Base-by-base conservation (phyloP, 495 filamentous ascomycete species). In the Saxophila tyrrhenica region DNA sequence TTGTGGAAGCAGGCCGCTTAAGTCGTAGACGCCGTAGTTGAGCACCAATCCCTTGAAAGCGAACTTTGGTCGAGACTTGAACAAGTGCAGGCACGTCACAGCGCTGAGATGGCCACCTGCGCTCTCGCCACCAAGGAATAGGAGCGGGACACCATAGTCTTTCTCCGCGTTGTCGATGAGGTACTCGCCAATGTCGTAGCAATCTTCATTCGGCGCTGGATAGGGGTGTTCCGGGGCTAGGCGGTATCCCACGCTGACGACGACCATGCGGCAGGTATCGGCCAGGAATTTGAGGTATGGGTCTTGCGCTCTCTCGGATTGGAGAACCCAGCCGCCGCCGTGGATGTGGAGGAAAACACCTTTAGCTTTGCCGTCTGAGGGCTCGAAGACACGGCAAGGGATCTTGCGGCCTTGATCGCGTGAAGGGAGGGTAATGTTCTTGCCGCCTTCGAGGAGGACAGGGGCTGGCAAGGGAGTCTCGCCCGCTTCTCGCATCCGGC, bases 141-240 rank as follows among this genome's bases (percentile, higher is more conserved):
- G 58, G 16, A 76, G 39, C 19, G 67, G 64, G 10, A 59, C 72
- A 16, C 70, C 71, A 58, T 69, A 74, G 42, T 72, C 60, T 42
- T 58, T 61, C 35, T 65, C 56, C 21, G 69, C 64, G 51, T 78
- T 67, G 43, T 78, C 70, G 48, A 76, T 67, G 2, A 79, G 63
- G 58, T 72, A 78, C 54, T 74, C 72, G 25, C 71, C 75, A 11
- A 65, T 74, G 64, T 79, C 78, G 49, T 68, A 69, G 65, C 74
- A 75, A 62, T 83, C 80, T 46, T 81, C 66, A 3, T 68, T 58
- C 0, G 65, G 70, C 16, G 68, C 69, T 0, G 80, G 80, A 55
- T 69, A 81, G 0, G 76, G 75, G 58, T 81, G 42, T 51, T 82
- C 77, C 0, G 80, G 80, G 7, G 80, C 78, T n/a, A 76, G 70